Base-by-base conservation (phyloP, 2,329 filamentous ascomycete genomes). In the Chrysoporthe puriensis region DNA sequence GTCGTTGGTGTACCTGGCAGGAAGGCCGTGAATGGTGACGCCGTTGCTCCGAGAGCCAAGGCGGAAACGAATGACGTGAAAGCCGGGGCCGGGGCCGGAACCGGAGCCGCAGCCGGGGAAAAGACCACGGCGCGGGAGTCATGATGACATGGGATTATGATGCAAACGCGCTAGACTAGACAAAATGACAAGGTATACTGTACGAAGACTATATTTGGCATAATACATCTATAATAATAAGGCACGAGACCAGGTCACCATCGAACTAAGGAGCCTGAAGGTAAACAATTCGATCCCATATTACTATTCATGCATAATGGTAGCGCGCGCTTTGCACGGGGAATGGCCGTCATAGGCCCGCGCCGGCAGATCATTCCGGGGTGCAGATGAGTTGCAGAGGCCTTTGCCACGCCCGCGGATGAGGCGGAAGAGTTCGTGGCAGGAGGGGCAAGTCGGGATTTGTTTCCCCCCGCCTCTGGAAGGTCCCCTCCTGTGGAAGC, bases 1-100 rank as follows among this genome's bases (percentile, higher is more conserved):
- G 66, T 66, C 40, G 36, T 63, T 5, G 63, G 48, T n/a, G 52
- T 70, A 6, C 36, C 66, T 7, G 57, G 61, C 4, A 58, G 44
- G 1, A 68, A 65, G 26, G 26, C 5, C 21, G 32, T 26, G 48
- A 65, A 62, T 14, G 65, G 43, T 40, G 61, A 56, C 52, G 43
- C 40, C 9, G 9, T 36, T 11, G 16, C 18, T 6, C n/a, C 44
- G 14, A 58, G n/a, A 9, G 48, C n/a, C 6, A 65, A 50, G 34
- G 52, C 42, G 2, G 50, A 32, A 21, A 44, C 58, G 32, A 65
- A 66, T n/a, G 66, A 46, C 52, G 60, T 40, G 4, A 58, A 36
- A 13, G 52, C 42, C 40, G 54, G 8, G 3, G 52, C 57, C 16
- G 59, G 44, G 46, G 26, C 34, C 32, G 44, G 52, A 2, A 7